Evolutionary conservation across 768 basidiomycete genomes (phyloP).

Genomic region (Tephrocybe sp.): DNA sequence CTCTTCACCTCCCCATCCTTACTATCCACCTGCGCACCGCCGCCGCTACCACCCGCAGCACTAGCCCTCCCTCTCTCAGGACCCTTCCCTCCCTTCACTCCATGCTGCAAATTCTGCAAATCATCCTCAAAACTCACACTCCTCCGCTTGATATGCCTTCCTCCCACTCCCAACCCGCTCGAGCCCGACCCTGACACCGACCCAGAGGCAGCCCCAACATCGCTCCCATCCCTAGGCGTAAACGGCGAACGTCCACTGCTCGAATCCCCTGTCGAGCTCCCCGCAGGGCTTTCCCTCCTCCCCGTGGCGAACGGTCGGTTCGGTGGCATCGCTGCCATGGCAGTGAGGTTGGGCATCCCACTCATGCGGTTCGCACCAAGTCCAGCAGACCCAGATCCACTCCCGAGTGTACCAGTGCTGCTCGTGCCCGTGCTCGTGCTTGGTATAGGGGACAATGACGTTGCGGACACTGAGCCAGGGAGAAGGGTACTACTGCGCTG

Average conservation of each 20-base stretch:
- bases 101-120: constrained; percentile 18
- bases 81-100: constrained; percentile 16
- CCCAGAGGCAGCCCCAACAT: constrained; percentile 25
- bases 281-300: constrained; percentile 63
- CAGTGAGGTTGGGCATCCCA: constrained; percentile 5
- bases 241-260: constrained; percentile 73
- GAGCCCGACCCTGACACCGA: constrained; percentile 23
- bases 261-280: constrained; percentile 81
- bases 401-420: background rate
- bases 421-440: background rate
- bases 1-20: constrained; percentile 58
- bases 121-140: constrained; percentile 73
- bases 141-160: constrained; percentile 44
- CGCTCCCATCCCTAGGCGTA: constrained; percentile 80
- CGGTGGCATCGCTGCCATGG: constrained; percentile 23
- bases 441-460: constrained; percentile 2
- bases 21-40: constrained; percentile 42
- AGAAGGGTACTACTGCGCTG: constrained; percentile 42
- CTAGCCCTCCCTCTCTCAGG: background rate
- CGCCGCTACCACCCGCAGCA: constrained; percentile 7
- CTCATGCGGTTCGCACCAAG: background rate
- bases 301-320: constrained; percentile 56
- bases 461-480: constrained; percentile 17
- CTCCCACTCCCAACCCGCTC: constrained; percentile 27
- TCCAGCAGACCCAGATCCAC: background rate